Evolutionary conservation across 2,329 filamentous ascomycete species (phyloP).

Genomic region (Dichotomopilus funicola): DNA sequence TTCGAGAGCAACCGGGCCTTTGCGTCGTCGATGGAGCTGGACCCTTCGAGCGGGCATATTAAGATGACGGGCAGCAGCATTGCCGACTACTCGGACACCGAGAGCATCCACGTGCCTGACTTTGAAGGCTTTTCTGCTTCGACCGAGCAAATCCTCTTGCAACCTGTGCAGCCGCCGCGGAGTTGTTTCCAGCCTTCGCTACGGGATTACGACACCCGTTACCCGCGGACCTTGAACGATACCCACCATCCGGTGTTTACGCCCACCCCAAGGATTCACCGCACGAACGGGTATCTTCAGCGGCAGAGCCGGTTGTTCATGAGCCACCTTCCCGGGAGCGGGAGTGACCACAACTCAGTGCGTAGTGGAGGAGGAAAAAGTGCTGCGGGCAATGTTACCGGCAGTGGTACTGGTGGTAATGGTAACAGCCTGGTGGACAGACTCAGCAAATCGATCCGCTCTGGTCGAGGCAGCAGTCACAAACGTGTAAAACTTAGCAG

Average conservation of each 20-base stretch:
- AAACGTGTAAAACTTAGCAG: neutral
- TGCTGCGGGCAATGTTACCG: conserved; percentile 8
- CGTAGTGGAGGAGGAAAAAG: too few species aligned
- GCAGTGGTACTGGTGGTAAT: conserved; percentile 15
- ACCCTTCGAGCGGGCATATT: conserved; percentile 8
- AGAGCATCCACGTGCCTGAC: conserved; percentile 23
- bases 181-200: conserved; percentile 8
- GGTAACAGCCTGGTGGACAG: conserved; percentile 16
- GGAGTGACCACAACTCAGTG: neutral
- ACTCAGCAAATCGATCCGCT: conserved; percentile 15
- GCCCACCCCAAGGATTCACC: conserved; percentile 27
- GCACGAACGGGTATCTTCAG: conserved; percentile 29
- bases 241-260: conserved; percentile 26
- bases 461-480: conserved; percentile 4
- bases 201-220: neutral
- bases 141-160: conserved; percentile 26
- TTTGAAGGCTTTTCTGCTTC: conserved; percentile 23
- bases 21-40: conserved; percentile 13
- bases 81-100: conserved; percentile 28
- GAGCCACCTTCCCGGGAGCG: conserved; percentile 14
- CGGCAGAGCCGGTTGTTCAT: conserved; percentile 20
- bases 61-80: conserved; percentile 23
- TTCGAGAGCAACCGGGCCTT: conserved; percentile 23
- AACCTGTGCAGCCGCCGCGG: neutral
- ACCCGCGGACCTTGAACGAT: conserved; percentile 18